Base-by-base conservation (phyloP, 2,329 filamentous ascomycete genomes). In the Escovopsis sp. region DNA sequence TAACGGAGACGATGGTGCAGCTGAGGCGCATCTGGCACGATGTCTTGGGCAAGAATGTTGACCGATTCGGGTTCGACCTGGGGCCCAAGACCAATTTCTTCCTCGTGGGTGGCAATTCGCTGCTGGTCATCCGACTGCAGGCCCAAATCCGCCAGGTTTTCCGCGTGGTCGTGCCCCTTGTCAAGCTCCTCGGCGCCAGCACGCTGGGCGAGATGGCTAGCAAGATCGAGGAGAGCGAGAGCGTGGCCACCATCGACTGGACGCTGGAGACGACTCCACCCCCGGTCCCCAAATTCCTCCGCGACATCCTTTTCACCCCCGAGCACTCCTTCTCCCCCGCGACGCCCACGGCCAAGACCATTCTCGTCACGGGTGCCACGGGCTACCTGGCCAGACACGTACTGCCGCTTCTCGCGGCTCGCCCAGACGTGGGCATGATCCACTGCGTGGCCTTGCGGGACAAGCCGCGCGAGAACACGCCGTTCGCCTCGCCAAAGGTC, bases 101-200 rank as follows among this genome's bases (percentile, higher is more conserved):
- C 45, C 38, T 39, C 0, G 41, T 55, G 2, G 62, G 62, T 3
- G 62, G 61, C 5, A 62, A 53, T 38, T 65, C 61, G 0, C 35
- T 63, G 5, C 46, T 61, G 1, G 41, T 63, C 1, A 42, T 63
- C 10, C 39, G 47, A 3, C 52, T 70, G 0, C 55, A 60, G 35
- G 35, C 42, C 0, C 36, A 37, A 1, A 56, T 70, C 21, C 41
- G 43, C 1, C 34, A 50, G 1, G 25, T 19, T 0, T 60, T 66
- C 35, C 36, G 41, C 1, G 44, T 54, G 4, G 31, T 33, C 1
- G 9, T 63, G 1, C 41, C 43, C 0, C 44, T 68, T 0, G 16
- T 45, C 2, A 41, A 62, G 0, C 46, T 70, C 1, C 55, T 25
- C 21, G 28, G 17, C 4, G 17, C 15, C 28, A 16, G 15, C 12